Evolutionary conservation across 1,284 basidiomycete species (phyloP).

Genomic region (Papiliotrema flavescens): DNA sequence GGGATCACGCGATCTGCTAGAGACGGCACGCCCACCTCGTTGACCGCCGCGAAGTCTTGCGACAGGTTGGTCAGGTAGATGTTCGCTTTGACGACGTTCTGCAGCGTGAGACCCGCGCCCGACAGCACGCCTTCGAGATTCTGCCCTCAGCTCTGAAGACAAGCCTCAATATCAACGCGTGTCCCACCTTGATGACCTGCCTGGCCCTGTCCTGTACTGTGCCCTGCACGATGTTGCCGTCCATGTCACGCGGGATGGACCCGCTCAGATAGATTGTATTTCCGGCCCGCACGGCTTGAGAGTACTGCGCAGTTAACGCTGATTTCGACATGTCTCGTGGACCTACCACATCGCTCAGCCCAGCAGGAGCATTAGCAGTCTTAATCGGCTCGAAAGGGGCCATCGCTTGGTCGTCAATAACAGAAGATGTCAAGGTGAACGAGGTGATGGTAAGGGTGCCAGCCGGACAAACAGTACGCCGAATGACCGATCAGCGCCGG

Average conservation of each 20-base stretch:
- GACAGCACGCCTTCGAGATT: slow-evolving; percentile 41
- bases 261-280: slow-evolving; percentile 39
- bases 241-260: slow-evolving; percentile 41
- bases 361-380: too few relatives aligned
- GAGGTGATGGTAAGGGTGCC: too few relatives aligned
- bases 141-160: slow-evolving; percentile 3
- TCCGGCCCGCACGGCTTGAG: slow-evolving; percentile 42
- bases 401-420: too few relatives aligned
- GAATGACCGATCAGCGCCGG: too few relatives aligned
- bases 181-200: slow-evolving; percentile 34
- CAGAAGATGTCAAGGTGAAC: too few relatives aligned
- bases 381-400: too few relatives aligned
- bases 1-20: too few relatives aligned
- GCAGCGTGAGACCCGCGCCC: slow-evolving; percentile 31
- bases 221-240: slow-evolving; percentile 40
- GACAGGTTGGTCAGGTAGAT: slow-evolving; percentile 42
- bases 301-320: slow-evolving; percentile 27
- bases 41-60: slow-evolving; percentile 36
- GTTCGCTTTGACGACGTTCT: slow-evolving; percentile 42
- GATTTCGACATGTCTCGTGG: too few relatives aligned
- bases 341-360: too few relatives aligned
- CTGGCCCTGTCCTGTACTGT: slow-evolving; percentile 41
- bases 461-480: too few relatives aligned
- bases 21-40: slow-evolving; percentile 31
- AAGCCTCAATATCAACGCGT: too few relatives aligned